Evolutionary conservation across 768 basidiomycete species (phyloP).

Genomic region (Ramaria sp.): DNA sequence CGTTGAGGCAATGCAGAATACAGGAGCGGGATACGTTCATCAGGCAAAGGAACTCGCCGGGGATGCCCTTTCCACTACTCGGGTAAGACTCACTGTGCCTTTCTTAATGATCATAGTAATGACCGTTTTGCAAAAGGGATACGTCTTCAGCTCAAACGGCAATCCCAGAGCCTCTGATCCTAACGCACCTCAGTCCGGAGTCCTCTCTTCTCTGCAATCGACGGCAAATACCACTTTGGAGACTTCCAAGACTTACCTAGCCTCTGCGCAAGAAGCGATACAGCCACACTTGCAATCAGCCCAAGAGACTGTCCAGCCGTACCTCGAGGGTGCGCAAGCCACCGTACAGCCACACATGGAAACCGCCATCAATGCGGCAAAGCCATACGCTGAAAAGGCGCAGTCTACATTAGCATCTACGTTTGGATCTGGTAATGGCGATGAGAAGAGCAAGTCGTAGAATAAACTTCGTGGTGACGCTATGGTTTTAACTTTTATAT

Average conservation of each 20-base stretch:
- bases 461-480: background rate
- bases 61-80: slow-evolving; percentile 32
- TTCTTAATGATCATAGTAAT: background rate
- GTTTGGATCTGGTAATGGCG: background rate
- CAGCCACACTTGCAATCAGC: slow-evolving; percentile 32
- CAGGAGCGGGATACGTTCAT: slow-evolving; percentile 39
- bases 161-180: background rate
- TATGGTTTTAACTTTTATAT: no score
- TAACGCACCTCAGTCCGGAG: slow-evolving; percentile 13
- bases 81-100: slow-evolving; percentile 22
- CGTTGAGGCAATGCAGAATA: slow-evolving; percentile 34
- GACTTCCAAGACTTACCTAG: slow-evolving; percentile 22
- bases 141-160: slow-evolving; percentile 3
- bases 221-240: slow-evolving; percentile 21
- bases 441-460: background rate
- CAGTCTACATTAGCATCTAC: background rate
- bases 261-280: slow-evolving; percentile 22
- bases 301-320: slow-evolving; percentile 25
- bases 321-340: slow-evolving; percentile 29
- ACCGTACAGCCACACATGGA: slow-evolving; percentile 27
- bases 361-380: slow-evolving; percentile 15
- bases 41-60: slow-evolving; percentile 41
- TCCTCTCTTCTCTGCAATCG: slow-evolving; percentile 24
- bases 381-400: slow-evolving; percentile 14
- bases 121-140: background rate